phyloP scores from a whole-genome alignment of 2,329 filamentous ascomycete genomes.

The Paraconiothyrium brasiliense region DNA sequence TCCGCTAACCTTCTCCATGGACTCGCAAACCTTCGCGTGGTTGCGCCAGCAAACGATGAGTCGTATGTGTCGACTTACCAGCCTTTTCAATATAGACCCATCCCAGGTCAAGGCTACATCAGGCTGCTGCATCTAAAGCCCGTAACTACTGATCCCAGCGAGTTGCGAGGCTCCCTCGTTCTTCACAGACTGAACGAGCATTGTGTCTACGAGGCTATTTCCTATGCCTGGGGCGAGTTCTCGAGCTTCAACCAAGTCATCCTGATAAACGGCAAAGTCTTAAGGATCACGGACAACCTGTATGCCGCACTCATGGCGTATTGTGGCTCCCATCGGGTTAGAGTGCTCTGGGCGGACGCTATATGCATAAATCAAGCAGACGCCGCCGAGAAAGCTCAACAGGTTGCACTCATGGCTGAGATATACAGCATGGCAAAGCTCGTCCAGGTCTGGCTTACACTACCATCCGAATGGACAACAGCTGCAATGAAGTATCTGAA shows the following conservation, averaged over 20 bases:
- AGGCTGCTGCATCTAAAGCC: conserved; percentile 13
- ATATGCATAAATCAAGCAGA: conserved; percentile 25
- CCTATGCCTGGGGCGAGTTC: conserved; percentile 18
- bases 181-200: conserved; percentile 9
- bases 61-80: neutral
- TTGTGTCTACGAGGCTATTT: conserved; percentile 10
- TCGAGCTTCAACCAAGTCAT: conserved; percentile 5
- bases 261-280: conserved; percentile 1
- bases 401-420: conserved; percentile 16
- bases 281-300: conserved; percentile 16
- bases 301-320: conserved; percentile 17
- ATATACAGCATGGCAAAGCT: conserved; percentile 14
- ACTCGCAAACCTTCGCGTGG: neutral
- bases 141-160: neutral
- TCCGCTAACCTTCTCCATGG: neutral
- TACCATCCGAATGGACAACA: conserved; percentile 3
- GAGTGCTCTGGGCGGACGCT: conserved; percentile 17
- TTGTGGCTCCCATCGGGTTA: conserved; percentile 6
- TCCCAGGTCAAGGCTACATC: conserved; percentile 9
- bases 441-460: conserved; percentile 14
- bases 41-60: neutral
- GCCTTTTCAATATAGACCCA: neutral
- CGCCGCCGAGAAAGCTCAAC: conserved; percentile 10
- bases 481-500: conserved; percentile 12
- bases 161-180: conserved; percentile 6